Evolutionary conservation across 805 yeast genomes (phyloP), one percentile per base, ranked within the genome.

Genomic region (Candida tibetensis): DNA sequence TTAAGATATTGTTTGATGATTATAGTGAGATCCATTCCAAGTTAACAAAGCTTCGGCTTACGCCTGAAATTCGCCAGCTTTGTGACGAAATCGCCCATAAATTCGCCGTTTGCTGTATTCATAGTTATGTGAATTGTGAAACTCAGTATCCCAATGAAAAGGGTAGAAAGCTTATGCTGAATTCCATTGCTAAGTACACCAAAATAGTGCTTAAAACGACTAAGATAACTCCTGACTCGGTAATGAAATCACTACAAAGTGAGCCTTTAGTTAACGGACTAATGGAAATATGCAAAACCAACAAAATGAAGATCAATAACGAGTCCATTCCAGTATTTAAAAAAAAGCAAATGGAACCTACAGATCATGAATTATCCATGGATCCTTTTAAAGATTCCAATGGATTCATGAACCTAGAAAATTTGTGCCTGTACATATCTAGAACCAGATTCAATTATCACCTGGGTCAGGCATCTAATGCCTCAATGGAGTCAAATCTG

Each of bases 371-470:
- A n/a, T 27, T 23, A 6, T 18, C 48, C 2, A 42, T 52, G 4
- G 48, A 42, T 1, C 10, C 26, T 1, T 46, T 41, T 26, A 43
- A 41, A 31, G 45, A 50, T 31, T 41, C 33, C 9, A 45, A 50
- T 17, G 61, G 60, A 7, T 37, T 46, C 7, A 36, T 61, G 10
- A 50, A 52, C 17, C 49, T 52, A 19, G 44, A 44, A 1, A 40
- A 40, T 4, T 37, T 66, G 5, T 55, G 62, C 37, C 17, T 39
- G 3, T 63, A 57, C 37, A 55, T 64, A 5, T 37, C 42, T 6
- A 35, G 27, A 2, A 39, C 42, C 6, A 40, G 51, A 9, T 58
- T 51, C 35, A 38, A 33, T 3, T 27, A 33, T 23, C 46, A 34
- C 26, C n/a, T n/a, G n/a, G n/a, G n/a, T n/a, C n/a, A n/a, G n/a